These are phyloP conservation scores for Coemansia umbellata DNA, from an alignment of 192 early-diverging fungal species.

Conservation along the genomic window DNA sequence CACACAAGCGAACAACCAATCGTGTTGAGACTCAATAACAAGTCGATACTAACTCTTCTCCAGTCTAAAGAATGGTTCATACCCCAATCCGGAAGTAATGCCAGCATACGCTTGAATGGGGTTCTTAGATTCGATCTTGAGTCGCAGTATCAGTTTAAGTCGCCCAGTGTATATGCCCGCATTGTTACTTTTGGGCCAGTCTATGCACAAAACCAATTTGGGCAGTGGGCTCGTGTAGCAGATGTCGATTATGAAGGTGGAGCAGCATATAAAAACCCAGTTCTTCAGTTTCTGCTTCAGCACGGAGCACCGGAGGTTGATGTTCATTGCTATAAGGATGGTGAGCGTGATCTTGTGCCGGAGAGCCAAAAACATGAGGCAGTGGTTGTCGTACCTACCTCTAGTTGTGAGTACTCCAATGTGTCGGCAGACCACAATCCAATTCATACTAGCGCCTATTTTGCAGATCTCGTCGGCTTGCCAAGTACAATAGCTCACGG, in stretches of 20 bases:
- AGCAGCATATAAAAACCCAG: conserved; percentile 69
- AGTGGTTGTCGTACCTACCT: conserved; percentile 63
- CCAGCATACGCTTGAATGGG: conserved; percentile 17
- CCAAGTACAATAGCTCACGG: conserved; percentile 94
- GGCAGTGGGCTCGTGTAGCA: conserved; percentile 67
- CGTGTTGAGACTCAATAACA: conserved; percentile 59
- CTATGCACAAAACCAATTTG: conserved; percentile 38
- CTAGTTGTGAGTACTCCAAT: conserved; percentile 75
- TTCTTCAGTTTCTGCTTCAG: conserved; percentile 75
- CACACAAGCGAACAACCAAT: conserved; percentile 71
- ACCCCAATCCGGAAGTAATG: conserved; percentile 9
- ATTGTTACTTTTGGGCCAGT: conserved; percentile 65
- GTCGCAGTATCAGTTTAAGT: conserved; percentile 61
- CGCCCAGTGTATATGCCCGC: conserved; percentile 52
- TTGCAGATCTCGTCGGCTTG: conserved; percentile 79
- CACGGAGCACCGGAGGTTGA: conserved; percentile 67
- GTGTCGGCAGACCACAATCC: conserved; percentile 90
- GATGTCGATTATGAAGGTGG: conserved; percentile 69
- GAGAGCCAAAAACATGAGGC: conserved; percentile 61
- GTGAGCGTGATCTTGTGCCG: conserved; percentile 31
- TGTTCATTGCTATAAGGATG: conserved; percentile 62
- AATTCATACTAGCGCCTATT: conserved; percentile 90
- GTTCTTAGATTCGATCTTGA: conserved; percentile 73
- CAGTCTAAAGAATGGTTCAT: conserved; percentile 78
- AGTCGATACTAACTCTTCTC: conserved; percentile 75